Evolutionary conservation across 306 rosid genomes (phyloP), one percentile per base, ranked within the genome.

Genomic region (Dryas octopetala): DNA sequence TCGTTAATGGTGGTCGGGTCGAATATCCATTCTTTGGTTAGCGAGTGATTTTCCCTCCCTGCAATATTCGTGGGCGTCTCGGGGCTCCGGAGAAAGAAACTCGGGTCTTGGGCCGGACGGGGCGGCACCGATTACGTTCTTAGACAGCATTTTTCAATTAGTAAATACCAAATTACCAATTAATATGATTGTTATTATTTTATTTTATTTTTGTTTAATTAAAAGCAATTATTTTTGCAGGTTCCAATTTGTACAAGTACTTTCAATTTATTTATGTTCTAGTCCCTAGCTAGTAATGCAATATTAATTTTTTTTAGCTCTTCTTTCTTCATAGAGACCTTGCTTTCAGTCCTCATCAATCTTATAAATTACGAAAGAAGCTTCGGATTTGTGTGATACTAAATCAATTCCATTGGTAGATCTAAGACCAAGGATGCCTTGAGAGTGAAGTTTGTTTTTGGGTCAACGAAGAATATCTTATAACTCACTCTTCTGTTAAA

Each of bases 101-200:
- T 44, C 70, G 16, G 50, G 50, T 65, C 11, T 32, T 32, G 38
- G 38, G 38, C 38, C 38, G 38, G 38, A 1, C 38, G 38, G 38
- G 38, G 38, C 38, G 38, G 38, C 38, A 32, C 38, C 38, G 38
- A 32, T 13, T 52, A 15, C n/a, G 14, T 46, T 46, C 6, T 46
- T 66, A 59, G 67, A 10, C 11, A 59, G 68, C 68, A 60, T 45
- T 73, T 12, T 13, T 59, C 26, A 26, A 46, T 60, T 73, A 60
- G 76, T 73, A 73, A 59, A 73, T 60, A 59, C 57, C 57, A 12
- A 73, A 59, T 60, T 60, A 59, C 57, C 57, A 12, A 58, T 45
- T 9, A 44, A 45, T 72, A 26, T 52, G 49, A 38, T 52, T 71
- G 19, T 43, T 59, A n/a, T 59, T 73, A 60, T 72, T 23, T 12